Conservation (phyloP, 208 protist species). For the Naegleria gruberi region DNA sequence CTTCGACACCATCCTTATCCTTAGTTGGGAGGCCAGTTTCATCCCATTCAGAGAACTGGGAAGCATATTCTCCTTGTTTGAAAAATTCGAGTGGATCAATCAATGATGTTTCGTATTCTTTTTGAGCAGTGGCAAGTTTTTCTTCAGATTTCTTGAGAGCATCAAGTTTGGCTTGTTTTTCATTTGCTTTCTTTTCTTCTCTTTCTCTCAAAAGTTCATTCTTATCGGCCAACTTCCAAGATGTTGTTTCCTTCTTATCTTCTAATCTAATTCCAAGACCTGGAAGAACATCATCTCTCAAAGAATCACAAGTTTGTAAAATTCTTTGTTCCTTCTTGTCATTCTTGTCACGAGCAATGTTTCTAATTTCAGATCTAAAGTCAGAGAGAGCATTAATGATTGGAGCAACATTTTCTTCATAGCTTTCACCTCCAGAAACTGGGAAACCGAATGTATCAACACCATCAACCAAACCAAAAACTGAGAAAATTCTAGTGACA, state of each 20-base stretch:
- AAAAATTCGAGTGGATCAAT: not conserved
- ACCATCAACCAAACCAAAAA: constrained; percentile 72
- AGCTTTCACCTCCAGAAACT: not conserved
- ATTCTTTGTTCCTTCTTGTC: constrained; percentile 28
- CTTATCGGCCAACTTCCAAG: not conserved
- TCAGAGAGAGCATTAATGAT: not conserved
- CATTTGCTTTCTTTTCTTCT: not conserved
- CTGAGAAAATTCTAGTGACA: constrained; percentile 74
- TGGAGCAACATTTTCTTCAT: not conserved
- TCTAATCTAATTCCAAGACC: constrained; percentile 49
- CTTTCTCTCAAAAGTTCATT: not conserved
- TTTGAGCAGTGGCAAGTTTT: not conserved
- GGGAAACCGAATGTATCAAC: not conserved
- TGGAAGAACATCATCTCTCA: constrained; percentile 50
- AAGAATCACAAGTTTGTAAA: constrained; percentile 28
- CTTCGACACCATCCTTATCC: not conserved
- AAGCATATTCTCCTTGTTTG: not conserved
- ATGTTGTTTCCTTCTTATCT: constrained; percentile 24
- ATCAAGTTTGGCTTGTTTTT: not conserved
- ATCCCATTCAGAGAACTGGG: not conserved
- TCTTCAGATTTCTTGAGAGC: not conserved
- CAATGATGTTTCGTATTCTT: not conserved
- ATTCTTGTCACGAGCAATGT: constrained; percentile 18
- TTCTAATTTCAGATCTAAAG: constrained; percentile 15
- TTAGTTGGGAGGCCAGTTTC: not conserved